A percentile compares a stretch with the other conserved stretches of the same genome.
Evolutionary conservation across 768 basidiomycete genomes (phyloP).

Genomic region (Arthromyces matolae): DNA sequence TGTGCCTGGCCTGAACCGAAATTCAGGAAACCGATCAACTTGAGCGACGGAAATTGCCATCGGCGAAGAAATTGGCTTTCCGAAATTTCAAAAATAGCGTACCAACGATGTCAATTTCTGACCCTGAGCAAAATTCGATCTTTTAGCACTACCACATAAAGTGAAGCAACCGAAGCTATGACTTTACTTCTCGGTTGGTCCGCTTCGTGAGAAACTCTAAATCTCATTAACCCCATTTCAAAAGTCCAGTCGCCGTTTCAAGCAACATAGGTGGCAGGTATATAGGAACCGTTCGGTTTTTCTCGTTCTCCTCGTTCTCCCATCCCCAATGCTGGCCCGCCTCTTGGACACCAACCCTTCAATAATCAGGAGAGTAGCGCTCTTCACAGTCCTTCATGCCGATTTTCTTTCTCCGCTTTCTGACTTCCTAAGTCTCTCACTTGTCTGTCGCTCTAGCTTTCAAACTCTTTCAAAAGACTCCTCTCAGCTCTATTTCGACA

Average conservation of each 20-base stretch:
- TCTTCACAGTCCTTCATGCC: slow-evolving; percentile 26
- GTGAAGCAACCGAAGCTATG: not conserved
- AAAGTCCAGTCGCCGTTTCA: slow-evolving; percentile 19
- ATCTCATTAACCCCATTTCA: slow-evolving; percentile 9
- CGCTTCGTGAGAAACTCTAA: slow-evolving; percentile 18
- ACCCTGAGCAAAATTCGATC: slow-evolving; percentile 4
- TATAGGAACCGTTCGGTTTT: slow-evolving; percentile 15
- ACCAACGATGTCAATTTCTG: slow-evolving; percentile 1
- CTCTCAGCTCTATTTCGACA: slow-evolving; percentile 30
- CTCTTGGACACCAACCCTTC: slow-evolving; percentile 30
- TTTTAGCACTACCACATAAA: not conserved
- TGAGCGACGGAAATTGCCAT: slow-evolving; percentile 10
- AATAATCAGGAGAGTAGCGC: slow-evolving; percentile 32
- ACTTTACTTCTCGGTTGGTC: slow-evolving; percentile 9
- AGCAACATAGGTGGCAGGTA: slow-evolving; percentile 11
- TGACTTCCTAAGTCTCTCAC: slow-evolving; percentile 26
- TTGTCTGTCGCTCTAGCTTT: slow-evolving; percentile 31
- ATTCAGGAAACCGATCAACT: slow-evolving; percentile 7
- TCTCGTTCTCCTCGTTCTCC: slow-evolving; percentile 11
- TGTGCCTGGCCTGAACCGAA: not conserved
- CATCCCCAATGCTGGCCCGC: slow-evolving; percentile 28
- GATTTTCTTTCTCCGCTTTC: slow-evolving; percentile 30
- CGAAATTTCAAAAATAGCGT: slow-evolving; percentile 7
- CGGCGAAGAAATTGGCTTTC: slow-evolving; percentile 4
- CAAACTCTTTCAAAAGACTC: slow-evolving; percentile 21